These are phyloP conservation scores for Arabidopsis hybrid DNA, from an alignment of 441 rosid genomes.

Conservation along the genomic window DNA sequence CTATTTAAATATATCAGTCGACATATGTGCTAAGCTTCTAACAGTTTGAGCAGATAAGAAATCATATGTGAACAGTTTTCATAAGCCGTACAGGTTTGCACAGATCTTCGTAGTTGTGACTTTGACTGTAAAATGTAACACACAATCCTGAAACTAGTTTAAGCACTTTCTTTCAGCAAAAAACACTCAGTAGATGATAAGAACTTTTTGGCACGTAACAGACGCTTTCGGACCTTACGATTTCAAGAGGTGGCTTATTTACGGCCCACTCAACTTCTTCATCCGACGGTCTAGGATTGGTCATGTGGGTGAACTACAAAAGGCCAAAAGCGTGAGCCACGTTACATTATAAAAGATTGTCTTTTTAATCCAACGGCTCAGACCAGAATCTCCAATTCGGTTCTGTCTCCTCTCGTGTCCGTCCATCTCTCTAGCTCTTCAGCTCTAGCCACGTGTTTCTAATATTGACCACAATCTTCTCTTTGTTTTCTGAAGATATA, in stretches of 20 bases:
- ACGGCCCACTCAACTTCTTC: neutral
- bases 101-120: constrained; percentile 18
- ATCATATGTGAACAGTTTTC: neutral
- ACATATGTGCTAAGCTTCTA: constrained; percentile 9
- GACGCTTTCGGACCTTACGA: constrained; percentile 18
- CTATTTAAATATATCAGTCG: neutral
- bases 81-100: constrained; percentile 24
- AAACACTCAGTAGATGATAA: constrained; percentile 2
- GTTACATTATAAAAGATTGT: constrained; percentile 6
- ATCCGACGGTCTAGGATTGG: constrained; percentile 40
- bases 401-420: constrained; percentile 38
- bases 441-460: constrained; percentile 27
- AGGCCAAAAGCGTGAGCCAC: constrained; percentile 35
- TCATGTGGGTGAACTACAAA: constrained; percentile 15
- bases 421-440: constrained; percentile 22
- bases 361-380: constrained; percentile 40
- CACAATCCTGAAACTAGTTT: neutral
- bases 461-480: neutral
- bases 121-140: constrained; percentile 25
- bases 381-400: constrained; percentile 13
- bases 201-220: neutral
- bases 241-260: constrained; percentile 16
- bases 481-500: neutral
- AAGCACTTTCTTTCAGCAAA: neutral
- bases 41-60: neutral